Evolutionary conservation across 2,329 filamentous ascomycete genomes (phyloP).

Genomic region (Harringtonia aguacate): DNA sequence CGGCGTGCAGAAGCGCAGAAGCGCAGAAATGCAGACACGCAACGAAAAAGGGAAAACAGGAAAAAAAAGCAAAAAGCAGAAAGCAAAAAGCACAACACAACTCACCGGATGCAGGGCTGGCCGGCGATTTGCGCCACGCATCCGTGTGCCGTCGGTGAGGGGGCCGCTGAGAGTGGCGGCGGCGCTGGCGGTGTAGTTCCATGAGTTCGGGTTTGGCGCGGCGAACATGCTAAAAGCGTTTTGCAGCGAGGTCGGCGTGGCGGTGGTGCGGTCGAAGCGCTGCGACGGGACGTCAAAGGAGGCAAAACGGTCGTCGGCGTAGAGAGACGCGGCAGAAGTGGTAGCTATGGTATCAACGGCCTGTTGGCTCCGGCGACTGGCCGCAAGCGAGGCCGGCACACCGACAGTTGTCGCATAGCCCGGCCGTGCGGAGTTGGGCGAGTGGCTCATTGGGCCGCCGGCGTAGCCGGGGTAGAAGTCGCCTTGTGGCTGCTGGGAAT

Average conservation of each 20-base stretch:
- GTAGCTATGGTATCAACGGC: too few relatives aligned
- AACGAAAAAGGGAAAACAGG: too few relatives aligned
- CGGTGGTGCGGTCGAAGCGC: slow-evolving; percentile 27
- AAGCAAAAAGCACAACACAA: too few relatives aligned
- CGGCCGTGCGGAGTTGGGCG: slow-evolving; percentile 60
- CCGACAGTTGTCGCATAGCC: slow-evolving; percentile 47
- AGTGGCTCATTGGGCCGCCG: slow-evolving; percentile 44
- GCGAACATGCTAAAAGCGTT: slow-evolving; percentile 40
- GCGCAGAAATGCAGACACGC: too few relatives aligned
- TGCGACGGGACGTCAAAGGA: slow-evolving; percentile 48
- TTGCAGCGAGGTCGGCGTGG: slow-evolving; percentile 25
- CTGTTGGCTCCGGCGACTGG: slow-evolving; percentile 63
- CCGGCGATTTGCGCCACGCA: slow-evolving; percentile 41
- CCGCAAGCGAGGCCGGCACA: slow-evolving; percentile 15
- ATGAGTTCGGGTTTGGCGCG: slow-evolving; percentile 51
- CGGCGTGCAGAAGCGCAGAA: too few relatives aligned
- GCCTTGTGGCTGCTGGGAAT: slow-evolving; percentile 43
- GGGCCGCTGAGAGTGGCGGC: slow-evolving; percentile 56
- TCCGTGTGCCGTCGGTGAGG: slow-evolving; percentile 51
- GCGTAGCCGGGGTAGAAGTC: slow-evolving; percentile 61
- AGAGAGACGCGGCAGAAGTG: slow-evolving; percentile 59
- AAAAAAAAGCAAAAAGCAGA: slow-evolving; percentile 13
- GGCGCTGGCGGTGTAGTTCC: slow-evolving; percentile 57
- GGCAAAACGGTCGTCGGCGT: slow-evolving; percentile 57
- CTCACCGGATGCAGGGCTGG: slow-evolving; percentile 61